Conservation (phyloP, 306 rosid species). For the Styphnolobium japonicum region DNA sequence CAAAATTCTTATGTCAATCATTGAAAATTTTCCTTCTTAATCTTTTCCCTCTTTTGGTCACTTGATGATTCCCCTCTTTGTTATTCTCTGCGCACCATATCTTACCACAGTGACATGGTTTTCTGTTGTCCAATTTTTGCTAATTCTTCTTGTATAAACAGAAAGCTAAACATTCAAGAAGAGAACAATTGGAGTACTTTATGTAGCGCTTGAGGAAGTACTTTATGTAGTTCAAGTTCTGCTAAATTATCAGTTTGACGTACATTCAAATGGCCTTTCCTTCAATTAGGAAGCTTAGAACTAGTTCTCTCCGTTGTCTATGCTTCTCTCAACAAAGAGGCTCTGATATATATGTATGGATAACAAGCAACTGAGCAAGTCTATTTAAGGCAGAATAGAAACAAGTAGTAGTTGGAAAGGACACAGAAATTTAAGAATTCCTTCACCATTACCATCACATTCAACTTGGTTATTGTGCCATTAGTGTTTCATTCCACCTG, state of each 20-base stretch:
- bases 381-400: neutral
- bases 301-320: neutral
- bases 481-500: neutral
- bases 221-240: neutral
- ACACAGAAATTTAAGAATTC: neutral
- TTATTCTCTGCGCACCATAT: conserved; percentile 45
- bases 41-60: conserved; percentile 29
- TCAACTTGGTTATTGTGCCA: neutral
- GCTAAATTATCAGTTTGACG: neutral
- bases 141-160: neutral
- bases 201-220: neutral
- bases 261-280: neutral
- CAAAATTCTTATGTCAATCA: conserved; percentile 43
- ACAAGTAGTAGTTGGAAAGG: neutral
- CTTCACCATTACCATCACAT: neutral
- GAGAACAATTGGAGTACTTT: neutral
- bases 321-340: neutral
- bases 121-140: neutral
- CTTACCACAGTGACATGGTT: neutral
- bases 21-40: conserved; percentile 25
- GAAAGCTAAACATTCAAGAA: neutral
- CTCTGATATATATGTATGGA: neutral
- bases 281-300: neutral
- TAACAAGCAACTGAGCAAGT: neutral
- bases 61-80: conserved; percentile 31